A percentile compares a stretch with the other conserved stretches of the same genome.
These are phyloP conservation scores for Vaccinium vitisidaea DNA, from an alignment of 148 eudicot genomes.

Conservation along the genomic window DNA sequence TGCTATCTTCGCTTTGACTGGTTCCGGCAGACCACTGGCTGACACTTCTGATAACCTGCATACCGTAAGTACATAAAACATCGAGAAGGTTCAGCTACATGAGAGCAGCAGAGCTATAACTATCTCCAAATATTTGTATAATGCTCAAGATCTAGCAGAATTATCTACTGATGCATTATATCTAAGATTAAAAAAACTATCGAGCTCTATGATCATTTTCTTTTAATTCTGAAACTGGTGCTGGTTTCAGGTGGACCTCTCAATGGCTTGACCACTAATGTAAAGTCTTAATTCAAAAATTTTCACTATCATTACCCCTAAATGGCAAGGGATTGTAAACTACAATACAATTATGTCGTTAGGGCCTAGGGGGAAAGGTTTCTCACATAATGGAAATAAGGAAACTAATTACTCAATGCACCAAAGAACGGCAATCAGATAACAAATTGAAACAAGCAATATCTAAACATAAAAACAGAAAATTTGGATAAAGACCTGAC, in stretches of 20 bases:
- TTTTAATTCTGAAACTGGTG: not conserved
- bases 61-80: constrained; percentile 13
- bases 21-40: constrained; percentile 99
- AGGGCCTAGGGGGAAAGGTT: not conserved
- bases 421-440: not conserved
- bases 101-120: not conserved
- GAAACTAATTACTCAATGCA: not conserved
- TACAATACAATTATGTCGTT: not conserved
- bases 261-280: not conserved
- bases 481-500: constrained; percentile 57
- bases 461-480: not conserved
- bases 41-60: constrained; percentile 91
- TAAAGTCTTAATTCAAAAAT: not conserved
- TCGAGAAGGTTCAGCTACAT: not conserved
- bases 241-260: not conserved
- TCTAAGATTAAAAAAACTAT: not conserved
- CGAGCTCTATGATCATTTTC: not conserved
- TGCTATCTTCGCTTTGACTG: constrained; percentile 92
- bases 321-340: not conserved
- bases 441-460: not conserved
- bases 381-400: not conserved
- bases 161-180: not conserved
- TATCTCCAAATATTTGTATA: constrained; percentile 3
- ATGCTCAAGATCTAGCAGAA: not conserved
- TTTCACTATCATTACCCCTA: not conserved